Evolutionary conservation across 176 grass and related monocot genomes (phyloP).

Genomic region (Pharus latifolius): DNA sequence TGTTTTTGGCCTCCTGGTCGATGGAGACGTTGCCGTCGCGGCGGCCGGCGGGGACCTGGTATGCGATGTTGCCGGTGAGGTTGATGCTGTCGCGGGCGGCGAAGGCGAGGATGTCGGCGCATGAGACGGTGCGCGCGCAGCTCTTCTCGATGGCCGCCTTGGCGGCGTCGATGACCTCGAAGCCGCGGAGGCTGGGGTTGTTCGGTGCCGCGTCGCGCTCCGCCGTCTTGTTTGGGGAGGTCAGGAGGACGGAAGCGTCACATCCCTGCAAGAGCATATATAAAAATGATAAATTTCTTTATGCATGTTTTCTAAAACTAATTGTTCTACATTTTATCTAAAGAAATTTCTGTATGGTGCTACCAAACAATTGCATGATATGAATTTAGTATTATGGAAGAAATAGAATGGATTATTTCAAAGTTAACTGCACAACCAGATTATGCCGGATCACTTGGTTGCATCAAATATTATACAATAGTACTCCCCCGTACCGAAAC

Average conservation of each 20-base stretch:
- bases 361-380: no score
- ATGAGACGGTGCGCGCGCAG: slow-evolving; percentile 49
- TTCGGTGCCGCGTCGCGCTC: slow-evolving; percentile 5
- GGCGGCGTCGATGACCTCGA: slow-evolving; percentile 41
- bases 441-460: no score
- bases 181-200: slow-evolving; percentile 46
- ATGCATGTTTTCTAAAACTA: no score
- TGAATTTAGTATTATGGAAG: no score
- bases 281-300: neutral
- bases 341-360: no score
- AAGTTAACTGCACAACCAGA: no score
- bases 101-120: slow-evolving; percentile 57
- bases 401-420: no score
- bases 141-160: slow-evolving; percentile 33
- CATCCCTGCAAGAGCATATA: slow-evolving; percentile 13
- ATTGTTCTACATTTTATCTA: no score
- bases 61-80: slow-evolving; percentile 53
- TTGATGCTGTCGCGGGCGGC: slow-evolving; percentile 55
- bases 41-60: slow-evolving; percentile 44
- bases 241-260: slow-evolving; percentile 38
- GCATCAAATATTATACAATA: no score
- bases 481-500: no score
- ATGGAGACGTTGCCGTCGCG: slow-evolving; percentile 26
- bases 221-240: neutral
- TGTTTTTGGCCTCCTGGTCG: neutral